These are phyloP conservation scores for Mrakia gelida DNA, from an alignment of 768 basidiomycete genomes.

Conservation along the genomic window DNA sequence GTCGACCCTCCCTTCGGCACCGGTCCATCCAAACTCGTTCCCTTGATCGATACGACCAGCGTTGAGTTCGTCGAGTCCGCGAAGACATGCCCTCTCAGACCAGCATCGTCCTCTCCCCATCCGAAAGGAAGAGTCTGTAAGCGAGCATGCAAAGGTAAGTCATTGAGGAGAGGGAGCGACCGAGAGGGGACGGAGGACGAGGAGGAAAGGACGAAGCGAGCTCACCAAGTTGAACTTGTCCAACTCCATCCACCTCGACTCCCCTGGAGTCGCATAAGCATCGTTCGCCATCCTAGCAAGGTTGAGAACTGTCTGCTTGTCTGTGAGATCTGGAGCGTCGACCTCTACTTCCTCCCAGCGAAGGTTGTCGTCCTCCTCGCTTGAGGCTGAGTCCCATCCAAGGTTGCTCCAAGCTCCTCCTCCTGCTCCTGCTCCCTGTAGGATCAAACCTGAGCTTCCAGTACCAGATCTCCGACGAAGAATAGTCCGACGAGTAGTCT, in stretches of 20 bases:
- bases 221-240: constrained; percentile 26
- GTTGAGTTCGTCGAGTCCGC: constrained; percentile 8
- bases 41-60: constrained; percentile 30
- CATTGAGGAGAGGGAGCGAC: background rate
- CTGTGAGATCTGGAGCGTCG: constrained; percentile 17
- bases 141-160: background rate
- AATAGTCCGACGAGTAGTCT: background rate
- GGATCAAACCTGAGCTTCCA: background rate
- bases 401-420: background rate
- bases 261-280: constrained; percentile 24
- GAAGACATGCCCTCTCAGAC: constrained; percentile 30
- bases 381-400: background rate
- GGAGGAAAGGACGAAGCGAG: background rate
- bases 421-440: background rate
- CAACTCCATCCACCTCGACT: constrained; percentile 31
- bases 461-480: background rate
- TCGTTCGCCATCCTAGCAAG: constrained; percentile 32
- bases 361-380: background rate
- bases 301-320: constrained; percentile 25
- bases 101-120: constrained; percentile 19
- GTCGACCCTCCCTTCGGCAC: constrained; percentile 22
- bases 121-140: constrained; percentile 25
- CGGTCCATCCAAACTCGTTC: constrained; percentile 22
- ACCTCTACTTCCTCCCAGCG: constrained; percentile 8
- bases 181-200: background rate